A percentile compares a stretch with the other conserved stretches of the same genome.
These are phyloP conservation scores for Tetradesmus lagerheimii DNA, from an alignment of 139 green algal genomes.

Conservation along the genomic window DNA sequence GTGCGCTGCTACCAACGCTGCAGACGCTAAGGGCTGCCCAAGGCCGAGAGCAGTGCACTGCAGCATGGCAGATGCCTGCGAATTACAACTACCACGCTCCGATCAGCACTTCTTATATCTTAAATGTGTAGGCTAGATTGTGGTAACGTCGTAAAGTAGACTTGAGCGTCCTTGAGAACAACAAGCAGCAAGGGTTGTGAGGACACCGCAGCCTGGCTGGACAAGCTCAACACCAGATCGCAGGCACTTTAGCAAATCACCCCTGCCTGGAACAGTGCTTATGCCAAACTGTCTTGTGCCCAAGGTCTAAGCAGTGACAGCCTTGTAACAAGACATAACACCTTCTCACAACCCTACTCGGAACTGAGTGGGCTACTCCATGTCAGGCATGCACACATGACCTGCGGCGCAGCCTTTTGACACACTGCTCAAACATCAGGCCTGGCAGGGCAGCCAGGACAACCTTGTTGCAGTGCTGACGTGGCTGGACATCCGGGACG, in stretches of 20 bases:
- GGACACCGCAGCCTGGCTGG: neutral
- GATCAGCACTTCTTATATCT: neutral
- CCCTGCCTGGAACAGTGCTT: neutral
- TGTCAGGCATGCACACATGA: neutral
- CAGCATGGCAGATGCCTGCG: constrained; percentile 5
- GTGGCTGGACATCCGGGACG: no score
- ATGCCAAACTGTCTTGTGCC: neutral
- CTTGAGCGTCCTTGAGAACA: neutral
- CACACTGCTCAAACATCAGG: neutral
- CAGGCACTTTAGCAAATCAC: neutral
- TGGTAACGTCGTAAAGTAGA: neutral
- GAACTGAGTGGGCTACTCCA: no score
- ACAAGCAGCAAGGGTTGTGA: neutral
- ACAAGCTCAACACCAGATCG: neutral
- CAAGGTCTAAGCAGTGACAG: neutral
- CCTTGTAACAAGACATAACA: neutral
- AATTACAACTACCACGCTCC: neutral
- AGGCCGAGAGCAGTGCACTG: neutral
- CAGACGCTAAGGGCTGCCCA: neutral
- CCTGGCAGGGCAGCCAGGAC: neutral
- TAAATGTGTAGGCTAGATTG: no score
- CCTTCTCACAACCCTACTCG: neutral
- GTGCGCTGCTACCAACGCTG: constrained; percentile 3
- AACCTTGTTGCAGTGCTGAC: neutral
- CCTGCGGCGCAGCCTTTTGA: neutral